Base-by-base conservation (phyloP, 208 protist genomes). In the Endotrypanum monterogeii region DNA sequence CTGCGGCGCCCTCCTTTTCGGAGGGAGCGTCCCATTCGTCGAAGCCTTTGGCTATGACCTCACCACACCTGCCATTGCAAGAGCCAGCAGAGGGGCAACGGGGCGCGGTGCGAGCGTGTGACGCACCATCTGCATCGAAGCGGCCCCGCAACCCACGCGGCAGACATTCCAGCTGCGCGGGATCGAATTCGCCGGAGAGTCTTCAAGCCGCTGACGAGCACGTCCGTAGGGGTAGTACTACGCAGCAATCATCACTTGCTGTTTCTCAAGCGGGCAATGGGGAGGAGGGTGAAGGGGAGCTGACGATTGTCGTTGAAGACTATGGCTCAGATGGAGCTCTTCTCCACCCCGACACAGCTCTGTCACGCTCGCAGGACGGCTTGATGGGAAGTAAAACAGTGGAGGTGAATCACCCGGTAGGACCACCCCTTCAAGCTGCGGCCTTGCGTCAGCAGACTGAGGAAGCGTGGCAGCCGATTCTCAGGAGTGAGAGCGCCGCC, bases 61-160 rank as follows among this genome's bases (percentile, higher is more conserved):
- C 62, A 60, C 75, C 67, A 4, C 67, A 61, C 48, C 68, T 80
- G 52, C 76, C 76, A 23, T 39, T 80, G 46, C 32, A 61, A 39
- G 76, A 80, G 68, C 68, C 12, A n/a, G 20, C 55, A 9, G 68
- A 60, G 41, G 50, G 52, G 32, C 50, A 25, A 23, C 66, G 66
- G 8, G 66, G 28, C 50, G 46, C 30, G n/a, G 1, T 39, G 14
- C 25, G 3, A 35, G 12, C 44, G 2, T 7, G 44, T 6, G 20
- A 11, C 25, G 25, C 25, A 32, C 14, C 28, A 14, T 23, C 16
- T 4, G 25, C n/a, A 25, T 11, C 44, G 28, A 3, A 14, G 9
- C 14, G 23, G 60, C 20, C 3, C 35, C 37, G 60, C 37, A 5
- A 20, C 60, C 32, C 37, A 46, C 46, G 5, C 35, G 20, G 20